Conservation (phyloP, 139 green algal species). For the Chlorella vulgaris region DNA sequence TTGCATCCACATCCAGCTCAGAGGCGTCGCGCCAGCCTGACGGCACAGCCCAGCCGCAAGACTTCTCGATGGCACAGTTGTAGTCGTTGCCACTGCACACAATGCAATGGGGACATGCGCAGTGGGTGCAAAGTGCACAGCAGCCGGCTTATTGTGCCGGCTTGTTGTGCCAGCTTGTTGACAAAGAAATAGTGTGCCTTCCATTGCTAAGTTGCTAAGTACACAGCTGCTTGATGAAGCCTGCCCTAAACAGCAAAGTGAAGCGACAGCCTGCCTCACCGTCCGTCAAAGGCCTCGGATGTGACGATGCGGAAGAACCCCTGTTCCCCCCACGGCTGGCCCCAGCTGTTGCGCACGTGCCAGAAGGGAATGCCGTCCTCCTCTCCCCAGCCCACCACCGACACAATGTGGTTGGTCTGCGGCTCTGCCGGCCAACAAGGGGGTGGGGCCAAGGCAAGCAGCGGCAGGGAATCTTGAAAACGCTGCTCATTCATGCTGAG, state of each 20-base stretch:
- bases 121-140: too few relatives aligned
- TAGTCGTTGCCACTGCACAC: conserved; percentile 67
- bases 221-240: too few relatives aligned
- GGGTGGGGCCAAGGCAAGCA: background rate
- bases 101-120: too few relatives aligned
- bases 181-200: too few relatives aligned
- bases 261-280: too few relatives aligned
- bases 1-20: background rate
- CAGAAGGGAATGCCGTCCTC: conserved; percentile 78
- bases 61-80: conserved; percentile 77
- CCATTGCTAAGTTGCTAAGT: too few relatives aligned
- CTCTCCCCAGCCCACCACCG: conserved; percentile 85
- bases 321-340: conserved; percentile 73
- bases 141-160: too few relatives aligned
- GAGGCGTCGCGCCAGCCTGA: background rate
- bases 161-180: too few relatives aligned
- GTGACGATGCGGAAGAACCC: conserved; percentile 82
- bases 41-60: conserved; percentile 73
- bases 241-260: too few relatives aligned
- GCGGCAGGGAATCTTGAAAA: background rate
- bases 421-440: background rate
- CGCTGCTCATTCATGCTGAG: background rate
- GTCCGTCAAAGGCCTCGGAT: conserved; percentile 52
- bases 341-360: conserved; percentile 69
- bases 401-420: conserved; percentile 86